phyloP scores from a whole-genome alignment of 495 filamentous ascomycete species.

The Tetracladium setigerum region DNA sequence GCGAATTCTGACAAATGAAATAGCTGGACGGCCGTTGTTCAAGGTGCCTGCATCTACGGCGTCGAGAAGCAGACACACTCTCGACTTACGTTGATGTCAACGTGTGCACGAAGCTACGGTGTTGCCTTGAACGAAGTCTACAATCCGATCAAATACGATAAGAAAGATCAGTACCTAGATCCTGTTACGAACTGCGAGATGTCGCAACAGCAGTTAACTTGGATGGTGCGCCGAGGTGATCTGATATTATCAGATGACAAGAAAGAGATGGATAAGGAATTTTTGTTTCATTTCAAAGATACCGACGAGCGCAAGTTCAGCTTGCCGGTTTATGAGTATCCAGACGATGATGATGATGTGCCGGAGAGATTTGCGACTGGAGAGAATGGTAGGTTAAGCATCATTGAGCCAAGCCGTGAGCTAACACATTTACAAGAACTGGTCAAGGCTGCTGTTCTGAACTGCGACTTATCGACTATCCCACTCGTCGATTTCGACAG shows the following conservation, averaged over 20 bases:
- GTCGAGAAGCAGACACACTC: conserved; percentile 8
- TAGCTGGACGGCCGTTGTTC: conserved; percentile 11
- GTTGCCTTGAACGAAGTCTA: conserved; percentile 1
- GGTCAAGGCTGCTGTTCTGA: not conserved
- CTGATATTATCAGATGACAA: conserved; percentile 7
- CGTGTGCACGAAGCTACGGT: conserved; percentile 10
- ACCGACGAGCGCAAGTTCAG: not conserved
- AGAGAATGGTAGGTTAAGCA: conserved; percentile 5
- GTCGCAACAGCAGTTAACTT: conserved; percentile 6
- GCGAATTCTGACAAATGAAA: not conserved
- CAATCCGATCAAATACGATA: conserved; percentile 1
- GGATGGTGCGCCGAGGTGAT: conserved; percentile 13
- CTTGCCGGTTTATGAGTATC: conserved; percentile 10
- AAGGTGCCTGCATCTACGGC: conserved; percentile 12
- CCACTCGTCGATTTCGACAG: not conserved
- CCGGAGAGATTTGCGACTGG: conserved; percentile 3
- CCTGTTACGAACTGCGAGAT: not conserved
- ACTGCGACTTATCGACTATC: not conserved
- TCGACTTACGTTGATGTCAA: conserved; percentile 1
- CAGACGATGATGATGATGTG: conserved; percentile 1
- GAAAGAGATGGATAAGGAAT: not conserved
- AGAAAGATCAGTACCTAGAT: not conserved
- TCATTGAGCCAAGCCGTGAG: not conserved
- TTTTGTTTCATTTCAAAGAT: conserved; percentile 3
- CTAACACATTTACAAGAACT: not conserved